Conservation (phyloP, 208 protist species). For the Herpetomonas tarakana region DNA sequence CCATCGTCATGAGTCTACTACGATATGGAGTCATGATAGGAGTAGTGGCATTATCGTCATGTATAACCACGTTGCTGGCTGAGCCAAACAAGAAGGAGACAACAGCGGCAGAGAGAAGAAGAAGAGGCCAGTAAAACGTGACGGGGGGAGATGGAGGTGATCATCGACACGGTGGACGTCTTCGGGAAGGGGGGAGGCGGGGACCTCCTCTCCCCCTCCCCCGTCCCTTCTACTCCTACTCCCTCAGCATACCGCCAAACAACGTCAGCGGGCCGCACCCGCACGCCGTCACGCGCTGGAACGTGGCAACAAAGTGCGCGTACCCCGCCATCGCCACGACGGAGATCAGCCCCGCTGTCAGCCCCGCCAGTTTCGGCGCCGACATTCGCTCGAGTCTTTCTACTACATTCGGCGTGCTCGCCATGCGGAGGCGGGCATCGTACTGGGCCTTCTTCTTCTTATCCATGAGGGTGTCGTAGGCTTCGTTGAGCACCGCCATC, state of each 20-base stretch:
- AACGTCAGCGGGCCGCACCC: slow-evolving; percentile 15
- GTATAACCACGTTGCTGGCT: too few relatives aligned
- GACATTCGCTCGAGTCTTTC: slow-evolving; percentile 39
- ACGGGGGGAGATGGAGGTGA: too few relatives aligned
- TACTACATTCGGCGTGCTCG: slow-evolving; percentile 20
- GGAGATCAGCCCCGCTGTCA: slow-evolving; percentile 16
- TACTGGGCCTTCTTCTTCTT: slow-evolving; percentile 55
- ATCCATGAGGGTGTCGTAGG: slow-evolving; percentile 74
- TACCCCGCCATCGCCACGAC: slow-evolving; percentile 22
- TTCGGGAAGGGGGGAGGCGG: too few relatives aligned
- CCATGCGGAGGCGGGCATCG: slow-evolving; percentile 36
- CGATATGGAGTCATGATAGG: too few relatives aligned
- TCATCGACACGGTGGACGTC: too few relatives aligned
- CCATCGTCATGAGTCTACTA: too few relatives aligned
- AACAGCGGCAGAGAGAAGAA: too few relatives aligned
- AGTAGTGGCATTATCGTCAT: too few relatives aligned
- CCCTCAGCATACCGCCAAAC: slow-evolving; percentile 3
- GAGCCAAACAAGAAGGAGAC: too few relatives aligned
- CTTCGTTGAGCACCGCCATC: slow-evolving; percentile 79
- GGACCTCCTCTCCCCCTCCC: too few relatives aligned
- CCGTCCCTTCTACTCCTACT: too few relatives aligned
- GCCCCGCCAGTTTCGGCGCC: slow-evolving; percentile 13
- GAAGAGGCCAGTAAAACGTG: too few relatives aligned
- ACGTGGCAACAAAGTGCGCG: slow-evolving; percentile 45
- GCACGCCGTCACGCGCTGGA: slow-evolving; percentile 26